Conservation (phyloP, 768 basidiomycete species). For the Termitomyces sp. region DNA sequence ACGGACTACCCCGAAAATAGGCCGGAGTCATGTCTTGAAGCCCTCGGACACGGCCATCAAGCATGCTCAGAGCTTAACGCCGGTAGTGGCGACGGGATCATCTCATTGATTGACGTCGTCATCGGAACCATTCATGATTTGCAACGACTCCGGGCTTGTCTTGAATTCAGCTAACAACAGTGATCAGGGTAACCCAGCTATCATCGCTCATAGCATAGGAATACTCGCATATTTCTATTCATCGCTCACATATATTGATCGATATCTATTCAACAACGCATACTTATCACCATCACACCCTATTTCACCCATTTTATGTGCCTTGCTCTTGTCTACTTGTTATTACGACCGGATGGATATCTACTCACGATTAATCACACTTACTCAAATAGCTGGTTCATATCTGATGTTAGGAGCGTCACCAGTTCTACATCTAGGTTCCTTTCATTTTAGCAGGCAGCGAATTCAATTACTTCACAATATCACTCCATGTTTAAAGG, state of each 20-base stretch:
- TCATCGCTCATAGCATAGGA: background rate
- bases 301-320: background rate
- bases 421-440: background rate
- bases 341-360: background rate
- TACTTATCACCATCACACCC: background rate
- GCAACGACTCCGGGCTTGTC: background rate
- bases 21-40: constrained; percentile 2
- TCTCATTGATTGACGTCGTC: background rate
- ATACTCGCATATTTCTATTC: background rate
- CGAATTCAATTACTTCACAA: too few relatives aligned
- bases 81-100: background rate
- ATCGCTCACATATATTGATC: too few relatives aligned
- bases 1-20: constrained; percentile 13
- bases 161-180: background rate
- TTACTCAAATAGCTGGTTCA: background rate
- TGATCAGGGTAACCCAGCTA: background rate
- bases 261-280: background rate
- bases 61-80: background rate
- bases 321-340: background rate
- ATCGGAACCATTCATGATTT: background rate
- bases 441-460: too few relatives aligned
- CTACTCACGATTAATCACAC: background rate
- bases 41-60: background rate
- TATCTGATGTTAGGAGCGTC: background rate
- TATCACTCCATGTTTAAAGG: too few relatives aligned